Evolutionary conservation across 2,329 filamentous ascomycete species (phyloP).

Genomic region (Aureobasidium sp.): DNA sequence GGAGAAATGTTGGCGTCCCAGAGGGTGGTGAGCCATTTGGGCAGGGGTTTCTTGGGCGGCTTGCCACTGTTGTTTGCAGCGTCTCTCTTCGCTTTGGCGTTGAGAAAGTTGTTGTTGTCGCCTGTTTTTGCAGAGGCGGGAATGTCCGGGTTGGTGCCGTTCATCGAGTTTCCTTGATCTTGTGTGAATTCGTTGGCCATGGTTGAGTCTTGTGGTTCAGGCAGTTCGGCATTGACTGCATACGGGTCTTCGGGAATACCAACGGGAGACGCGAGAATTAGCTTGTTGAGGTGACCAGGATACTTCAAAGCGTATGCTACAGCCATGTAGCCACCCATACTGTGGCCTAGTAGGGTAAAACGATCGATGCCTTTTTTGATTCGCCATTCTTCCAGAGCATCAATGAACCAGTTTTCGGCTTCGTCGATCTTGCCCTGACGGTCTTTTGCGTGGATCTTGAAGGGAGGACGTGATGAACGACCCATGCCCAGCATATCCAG

Average conservation of each 20-base stretch:
- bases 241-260: conserved; percentile 93
- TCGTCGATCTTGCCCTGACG: conserved; percentile 74
- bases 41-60: conserved; percentile 55
- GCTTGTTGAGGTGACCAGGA: conserved; percentile 86
- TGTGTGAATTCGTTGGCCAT: conserved; percentile 73
- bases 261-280: conserved; percentile 90
- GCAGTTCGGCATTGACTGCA: conserved; percentile 72
- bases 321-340: conserved; percentile 88
- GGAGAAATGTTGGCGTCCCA: conserved; percentile 98
- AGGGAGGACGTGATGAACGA: conserved; percentile 73
- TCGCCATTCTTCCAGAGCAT: conserved; percentile 94
- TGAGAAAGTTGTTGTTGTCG: conserved; percentile 51
- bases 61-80: conserved; percentile 28
- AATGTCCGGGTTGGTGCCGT: conserved; percentile 21
- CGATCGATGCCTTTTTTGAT: conserved; percentile 80
- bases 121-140: conserved; percentile 19
- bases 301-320: conserved; percentile 96
- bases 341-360: conserved; percentile 90
- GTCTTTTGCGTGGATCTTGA: conserved; percentile 78
- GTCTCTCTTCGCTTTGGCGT: conserved; percentile 36
- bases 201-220: conserved; percentile 66
- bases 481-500: conserved; percentile 96
- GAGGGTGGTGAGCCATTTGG: conserved; percentile 82
- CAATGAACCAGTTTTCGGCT: conserved; percentile 92
- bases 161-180: conserved; percentile 53